Conservation (phyloP, 2,329 filamentous ascomycete species). For the Dactylonectria macrodidyma region DNA sequence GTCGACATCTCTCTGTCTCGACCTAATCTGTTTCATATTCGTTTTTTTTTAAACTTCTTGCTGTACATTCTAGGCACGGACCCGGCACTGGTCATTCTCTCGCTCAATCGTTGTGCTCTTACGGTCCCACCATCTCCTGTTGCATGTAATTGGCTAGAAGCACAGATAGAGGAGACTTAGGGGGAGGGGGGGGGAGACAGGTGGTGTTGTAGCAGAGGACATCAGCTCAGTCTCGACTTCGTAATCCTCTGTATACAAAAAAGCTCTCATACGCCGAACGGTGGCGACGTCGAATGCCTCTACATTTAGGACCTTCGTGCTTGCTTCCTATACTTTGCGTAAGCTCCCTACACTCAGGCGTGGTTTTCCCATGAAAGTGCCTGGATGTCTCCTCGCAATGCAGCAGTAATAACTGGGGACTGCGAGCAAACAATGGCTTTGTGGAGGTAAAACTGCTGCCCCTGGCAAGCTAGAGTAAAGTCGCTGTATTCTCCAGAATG, state of each 20-base stretch:
- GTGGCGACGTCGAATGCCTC: background rate
- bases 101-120: conserved; percentile 44
- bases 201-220: conserved; percentile 30
- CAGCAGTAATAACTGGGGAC: conserved; percentile 8
- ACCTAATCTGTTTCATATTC: conserved; percentile 53
- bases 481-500: conserved; percentile 11
- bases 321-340: background rate
- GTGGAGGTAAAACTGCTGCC: background rate
- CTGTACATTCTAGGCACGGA: conserved; percentile 55
- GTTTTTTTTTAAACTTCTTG: conserved; percentile 46
- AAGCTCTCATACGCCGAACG: conserved; percentile 7
- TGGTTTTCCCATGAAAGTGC: background rate
- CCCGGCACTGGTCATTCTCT: conserved; percentile 49
- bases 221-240: background rate
- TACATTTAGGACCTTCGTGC: background rate
- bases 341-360: no score
- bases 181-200: conserved; percentile 31
- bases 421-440: conserved; percentile 16
- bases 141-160: conserved; percentile 49
- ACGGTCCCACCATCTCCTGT: conserved; percentile 52
- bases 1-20: conserved; percentile 48
- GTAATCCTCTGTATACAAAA: conserved; percentile 3
- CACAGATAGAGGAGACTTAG: conserved; percentile 19
- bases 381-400: background rate
- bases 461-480: background rate